Conservation (phyloP, 306 rosid species). For the Luffa acutangula region DNA sequence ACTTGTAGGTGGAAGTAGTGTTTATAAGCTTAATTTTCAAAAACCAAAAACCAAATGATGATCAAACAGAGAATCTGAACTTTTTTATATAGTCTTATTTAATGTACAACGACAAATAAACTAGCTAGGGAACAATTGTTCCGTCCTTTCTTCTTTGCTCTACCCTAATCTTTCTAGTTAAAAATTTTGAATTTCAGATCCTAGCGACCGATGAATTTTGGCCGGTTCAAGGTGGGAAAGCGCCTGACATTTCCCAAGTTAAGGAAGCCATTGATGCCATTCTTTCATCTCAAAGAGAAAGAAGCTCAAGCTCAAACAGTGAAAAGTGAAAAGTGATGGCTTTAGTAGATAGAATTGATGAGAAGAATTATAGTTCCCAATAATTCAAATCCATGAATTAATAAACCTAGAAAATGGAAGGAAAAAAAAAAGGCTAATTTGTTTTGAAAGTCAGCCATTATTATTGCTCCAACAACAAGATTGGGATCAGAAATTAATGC, state of each 20-base stretch:
- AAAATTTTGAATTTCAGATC: conserved; percentile 25
- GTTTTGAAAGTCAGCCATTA: background rate
- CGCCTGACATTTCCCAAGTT: conserved; percentile 83
- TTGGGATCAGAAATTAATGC: background rate
- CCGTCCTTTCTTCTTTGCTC: background rate
- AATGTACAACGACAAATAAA: too few relatives aligned
- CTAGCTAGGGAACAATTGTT: too few relatives aligned
- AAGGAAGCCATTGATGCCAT: conserved; percentile 86
- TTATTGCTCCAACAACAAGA: background rate
- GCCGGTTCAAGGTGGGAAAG: conserved; percentile 77
- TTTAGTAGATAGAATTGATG: background rate
- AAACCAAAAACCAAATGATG: too few relatives aligned
- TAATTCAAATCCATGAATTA: background rate
- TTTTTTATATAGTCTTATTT: too few relatives aligned
- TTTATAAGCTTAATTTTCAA: too few relatives aligned
- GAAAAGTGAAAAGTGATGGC: conserved; percentile 15
- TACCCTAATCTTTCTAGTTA: background rate
- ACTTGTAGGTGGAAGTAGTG: too few relatives aligned
- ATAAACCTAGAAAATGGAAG: background rate
- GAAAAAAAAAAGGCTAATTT: background rate
- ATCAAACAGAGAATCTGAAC: too few relatives aligned
- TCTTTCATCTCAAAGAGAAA: conserved; percentile 55
- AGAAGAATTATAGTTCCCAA: background rate
- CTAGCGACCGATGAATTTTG: conserved; percentile 89
- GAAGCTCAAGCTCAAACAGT: conserved; percentile 34